phyloP scores from a whole-genome alignment of 2,329 filamentous ascomycete genomes.

The Fusarium algeriense region DNA sequence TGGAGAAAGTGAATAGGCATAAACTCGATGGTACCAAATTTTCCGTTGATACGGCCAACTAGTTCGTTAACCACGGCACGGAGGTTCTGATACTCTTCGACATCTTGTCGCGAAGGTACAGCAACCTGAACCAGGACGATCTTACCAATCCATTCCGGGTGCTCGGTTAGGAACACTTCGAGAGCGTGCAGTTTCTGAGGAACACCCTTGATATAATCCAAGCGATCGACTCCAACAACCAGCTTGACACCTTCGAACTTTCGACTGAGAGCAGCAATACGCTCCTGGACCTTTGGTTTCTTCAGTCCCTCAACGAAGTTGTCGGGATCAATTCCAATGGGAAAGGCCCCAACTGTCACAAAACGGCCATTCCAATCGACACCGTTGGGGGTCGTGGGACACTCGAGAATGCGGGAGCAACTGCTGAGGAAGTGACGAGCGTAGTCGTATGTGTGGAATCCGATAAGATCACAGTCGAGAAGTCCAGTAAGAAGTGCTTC shows the following conservation, averaged over 20 bases:
- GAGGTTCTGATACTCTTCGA: conserved; percentile 97
- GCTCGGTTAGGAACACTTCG: conserved; percentile 95
- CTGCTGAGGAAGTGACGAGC: conserved; percentile 97
- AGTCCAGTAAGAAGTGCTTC: conserved; percentile 89
- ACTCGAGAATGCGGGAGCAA: conserved; percentile 89
- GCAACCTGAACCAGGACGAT: conserved; percentile 97
- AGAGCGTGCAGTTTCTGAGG: conserved; percentile 97
- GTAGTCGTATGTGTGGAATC: conserved; percentile 99
- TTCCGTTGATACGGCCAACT: conserved; percentile 96
- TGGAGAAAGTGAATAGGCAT: conserved; percentile 99
- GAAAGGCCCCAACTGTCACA: conserved; percentile 93
- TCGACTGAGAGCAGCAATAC: conserved; percentile 84
- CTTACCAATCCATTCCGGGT: conserved; percentile 98
- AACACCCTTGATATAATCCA: conserved; percentile 99
- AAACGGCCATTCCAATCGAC: conserved; percentile 91
- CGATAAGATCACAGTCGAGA: conserved; percentile 93
- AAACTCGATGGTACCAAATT: conserved; percentile 96
- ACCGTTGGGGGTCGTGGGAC: conserved; percentile 88
- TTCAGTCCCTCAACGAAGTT: conserved; percentile 93
- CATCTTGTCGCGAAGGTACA: conserved; percentile 92
- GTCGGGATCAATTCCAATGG: conserved; percentile 97
- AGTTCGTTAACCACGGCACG: conserved; percentile 96
- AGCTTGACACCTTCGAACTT: conserved; percentile 97
- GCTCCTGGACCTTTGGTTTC: conserved; percentile 86
- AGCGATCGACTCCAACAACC: conserved; percentile 94